Evolutionary conservation across 495 filamentous ascomycete species (phyloP).

Genomic region (Podospora appendiculata): DNA sequence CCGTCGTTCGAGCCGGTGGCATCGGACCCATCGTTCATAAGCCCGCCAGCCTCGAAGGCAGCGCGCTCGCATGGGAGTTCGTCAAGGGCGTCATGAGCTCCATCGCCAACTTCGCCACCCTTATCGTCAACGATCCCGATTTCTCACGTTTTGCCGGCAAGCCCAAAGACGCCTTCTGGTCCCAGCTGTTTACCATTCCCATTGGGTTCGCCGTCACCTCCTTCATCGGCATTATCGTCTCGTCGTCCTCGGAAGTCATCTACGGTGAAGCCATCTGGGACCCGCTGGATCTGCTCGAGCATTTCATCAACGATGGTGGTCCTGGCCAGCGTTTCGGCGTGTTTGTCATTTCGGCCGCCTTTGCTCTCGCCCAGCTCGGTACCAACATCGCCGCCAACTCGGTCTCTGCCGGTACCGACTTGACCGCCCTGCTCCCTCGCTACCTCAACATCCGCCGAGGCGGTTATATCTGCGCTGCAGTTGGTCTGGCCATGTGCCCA

Average conservation of each 20-base stretch:
- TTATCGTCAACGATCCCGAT: slow-evolving; percentile 82
- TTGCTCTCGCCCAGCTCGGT: slow-evolving; percentile 80
- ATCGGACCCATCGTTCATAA: slow-evolving; percentile 81
- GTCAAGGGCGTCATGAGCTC: slow-evolving; percentile 79
- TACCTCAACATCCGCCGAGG: slow-evolving; percentile 86
- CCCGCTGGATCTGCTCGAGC: slow-evolving; percentile 65
- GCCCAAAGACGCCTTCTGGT: slow-evolving; percentile 79
- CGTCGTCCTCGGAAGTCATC: slow-evolving; percentile 73
- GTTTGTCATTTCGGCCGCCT: slow-evolving; percentile 77
- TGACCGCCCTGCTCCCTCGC: slow-evolving; percentile 83
- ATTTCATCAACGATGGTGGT: slow-evolving; percentile 67
- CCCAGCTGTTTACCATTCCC: slow-evolving; percentile 82
- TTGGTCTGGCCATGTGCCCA: slow-evolving; percentile 85
- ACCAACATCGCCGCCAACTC: slow-evolving; percentile 94
- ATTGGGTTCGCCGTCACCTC: slow-evolving; percentile 81
- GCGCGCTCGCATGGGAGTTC: slow-evolving; percentile 69
- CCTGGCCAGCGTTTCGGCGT: slow-evolving; percentile 77
- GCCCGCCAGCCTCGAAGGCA: slow-evolving; percentile 54
- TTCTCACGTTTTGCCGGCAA: slow-evolving; percentile 80
- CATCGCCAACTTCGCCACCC: slow-evolving; percentile 88
- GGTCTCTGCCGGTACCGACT: slow-evolving; percentile 81
- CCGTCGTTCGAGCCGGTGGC: slow-evolving; percentile 73
- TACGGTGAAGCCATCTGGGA: slow-evolving; percentile 74
- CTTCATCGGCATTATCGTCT: slow-evolving; percentile 89
- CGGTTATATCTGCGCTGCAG: slow-evolving; percentile 76